Conservation (phyloP, 441 rosid species). For the Mallotus japonicus region DNA sequence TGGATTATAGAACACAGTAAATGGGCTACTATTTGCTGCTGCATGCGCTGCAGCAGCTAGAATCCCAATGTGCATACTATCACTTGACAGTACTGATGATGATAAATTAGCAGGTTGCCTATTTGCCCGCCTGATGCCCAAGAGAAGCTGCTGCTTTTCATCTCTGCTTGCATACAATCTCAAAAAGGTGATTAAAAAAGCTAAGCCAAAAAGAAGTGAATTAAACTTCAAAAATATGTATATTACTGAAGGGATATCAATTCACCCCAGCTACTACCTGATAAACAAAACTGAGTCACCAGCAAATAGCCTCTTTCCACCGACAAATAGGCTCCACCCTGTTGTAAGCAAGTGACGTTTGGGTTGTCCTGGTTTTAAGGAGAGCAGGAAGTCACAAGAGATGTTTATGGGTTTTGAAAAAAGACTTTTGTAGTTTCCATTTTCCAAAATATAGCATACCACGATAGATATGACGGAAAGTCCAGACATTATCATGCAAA, state of each 20-base stretch:
- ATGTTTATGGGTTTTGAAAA: background rate
- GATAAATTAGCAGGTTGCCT: conserved; percentile 86
- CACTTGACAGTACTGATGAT: conserved; percentile 93
- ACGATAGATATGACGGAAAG: conserved; percentile 86
- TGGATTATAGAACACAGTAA: conserved; percentile 87
- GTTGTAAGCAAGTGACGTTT: conserved; percentile 94
- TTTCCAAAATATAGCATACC: conserved; percentile 39
- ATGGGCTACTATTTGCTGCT: conserved; percentile 89
- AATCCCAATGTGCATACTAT: conserved; percentile 97
- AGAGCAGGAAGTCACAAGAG: conserved; percentile 17
- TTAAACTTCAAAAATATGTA: conserved; percentile 1
- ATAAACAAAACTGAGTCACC: conserved; percentile 95
- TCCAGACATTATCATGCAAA: conserved; percentile 87
- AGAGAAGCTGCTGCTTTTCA: conserved; percentile 81
- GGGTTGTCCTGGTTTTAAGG: conserved; percentile 69
- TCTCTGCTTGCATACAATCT: conserved; percentile 51
- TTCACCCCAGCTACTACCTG: conserved; percentile 46
- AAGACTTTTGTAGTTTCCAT: background rate
- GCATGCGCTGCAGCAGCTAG: conserved; percentile 99
- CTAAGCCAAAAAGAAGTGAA: conserved; percentile 1
- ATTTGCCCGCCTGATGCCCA: conserved; percentile 89
- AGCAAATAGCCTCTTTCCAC: conserved; percentile 87
- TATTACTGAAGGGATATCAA: conserved; percentile 19
- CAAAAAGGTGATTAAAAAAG: conserved; percentile 18
- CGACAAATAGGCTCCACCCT: conserved; percentile 94